Conservation (phyloP, 1,139 yeast species). For the Geotrichum carabidarum region DNA sequence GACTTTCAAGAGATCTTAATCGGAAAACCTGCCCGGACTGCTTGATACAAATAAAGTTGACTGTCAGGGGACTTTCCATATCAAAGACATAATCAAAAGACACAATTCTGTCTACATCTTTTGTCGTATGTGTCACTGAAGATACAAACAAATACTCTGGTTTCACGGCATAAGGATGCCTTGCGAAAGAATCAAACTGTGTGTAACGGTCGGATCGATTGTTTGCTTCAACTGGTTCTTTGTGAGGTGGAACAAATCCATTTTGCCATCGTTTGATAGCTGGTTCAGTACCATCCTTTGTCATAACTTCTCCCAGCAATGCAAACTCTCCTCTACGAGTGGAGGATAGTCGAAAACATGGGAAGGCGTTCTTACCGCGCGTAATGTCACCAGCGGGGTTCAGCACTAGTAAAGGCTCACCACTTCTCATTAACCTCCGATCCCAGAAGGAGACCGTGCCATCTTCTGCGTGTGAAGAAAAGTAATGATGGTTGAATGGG, state of each 20-base stretch:
- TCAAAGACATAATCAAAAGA: slow-evolving; percentile 80
- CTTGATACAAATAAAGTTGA: slow-evolving; percentile 76
- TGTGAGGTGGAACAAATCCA: slow-evolving; percentile 49
- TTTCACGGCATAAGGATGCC: slow-evolving; percentile 8
- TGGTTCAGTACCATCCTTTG: slow-evolving; percentile 29
- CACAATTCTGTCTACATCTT: slow-evolving; percentile 74
- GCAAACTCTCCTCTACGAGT: slow-evolving; percentile 69
- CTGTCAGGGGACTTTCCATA: slow-evolving; percentile 38
- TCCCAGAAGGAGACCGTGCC: slow-evolving; percentile 89
- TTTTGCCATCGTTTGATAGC: slow-evolving; percentile 73
- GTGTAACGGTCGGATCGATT: slow-evolving; percentile 3
- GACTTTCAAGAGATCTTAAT: slow-evolving; percentile 69
- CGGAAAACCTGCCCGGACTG: slow-evolving; percentile 83
- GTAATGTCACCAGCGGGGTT: slow-evolving; percentile 63
- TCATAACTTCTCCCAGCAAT: slow-evolving; percentile 71
- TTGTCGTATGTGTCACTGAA: slow-evolving; percentile 66
- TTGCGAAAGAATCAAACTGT: slow-evolving; percentile 2
- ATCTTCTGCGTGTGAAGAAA: slow-evolving; percentile 75
- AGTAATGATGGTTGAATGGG: slow-evolving; percentile 58
- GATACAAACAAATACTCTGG: slow-evolving; percentile 58
- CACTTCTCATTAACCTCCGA: slow-evolving; percentile 53
- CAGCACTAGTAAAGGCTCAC: slow-evolving; percentile 36
- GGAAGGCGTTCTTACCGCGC: slow-evolving; percentile 54
- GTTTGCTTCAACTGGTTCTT: background rate
- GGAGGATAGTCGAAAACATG: slow-evolving; percentile 68